Base-by-base conservation (phyloP, 2,329 filamentous ascomycete species). In the Hypoxylon sp. region DNA sequence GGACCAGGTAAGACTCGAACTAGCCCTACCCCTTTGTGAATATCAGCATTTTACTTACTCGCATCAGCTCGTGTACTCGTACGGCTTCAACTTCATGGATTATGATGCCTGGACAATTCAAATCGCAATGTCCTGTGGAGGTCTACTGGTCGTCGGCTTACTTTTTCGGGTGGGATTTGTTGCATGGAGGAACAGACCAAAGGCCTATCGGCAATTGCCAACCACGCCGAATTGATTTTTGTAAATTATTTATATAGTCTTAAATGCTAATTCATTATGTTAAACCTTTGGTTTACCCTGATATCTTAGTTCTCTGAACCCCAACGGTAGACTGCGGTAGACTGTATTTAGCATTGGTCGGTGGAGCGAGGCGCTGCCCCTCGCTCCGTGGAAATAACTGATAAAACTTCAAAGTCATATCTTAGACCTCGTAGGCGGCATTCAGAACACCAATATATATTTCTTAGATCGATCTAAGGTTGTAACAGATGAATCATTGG, bases 161-260 rank as follows among this genome's bases (percentile, higher is more conserved):
- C 34, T 66, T 19, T 25, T 63, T 25, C 60, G 65, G 45, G 59
- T 60, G 38, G 56, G 43, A 13, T 25, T 52, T 17, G 25, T 56
- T 7, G 61, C 68, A 19, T 70, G 68, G 68, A 59, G 50, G n/a
- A 65, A 65, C 32, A 52, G 61, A n/a, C 41, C 62, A 14, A 51
- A 11, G 21, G 46, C 60, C 2, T 69, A 69, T 25, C 61, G 46
- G 55, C 63, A 41, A 43, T 28, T 69, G 10, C 55, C 66, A 51
- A 66, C 66, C 46, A 25, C 17, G 32, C 59, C 59, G 30, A 60
- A 58, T 46, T 56, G 5, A 63, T 52, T 14, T 48, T n/a, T 64
- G 25, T 13, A 48, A 28, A 46, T 17, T 48, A 25, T 13, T 19
- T 13, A 46, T 46, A 17, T 45, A 36, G 25, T 30, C 21, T 60